phyloP scores from a whole-genome alignment of 1,284 basidiomycete species.

The Rhodotorula sp. region DNA sequence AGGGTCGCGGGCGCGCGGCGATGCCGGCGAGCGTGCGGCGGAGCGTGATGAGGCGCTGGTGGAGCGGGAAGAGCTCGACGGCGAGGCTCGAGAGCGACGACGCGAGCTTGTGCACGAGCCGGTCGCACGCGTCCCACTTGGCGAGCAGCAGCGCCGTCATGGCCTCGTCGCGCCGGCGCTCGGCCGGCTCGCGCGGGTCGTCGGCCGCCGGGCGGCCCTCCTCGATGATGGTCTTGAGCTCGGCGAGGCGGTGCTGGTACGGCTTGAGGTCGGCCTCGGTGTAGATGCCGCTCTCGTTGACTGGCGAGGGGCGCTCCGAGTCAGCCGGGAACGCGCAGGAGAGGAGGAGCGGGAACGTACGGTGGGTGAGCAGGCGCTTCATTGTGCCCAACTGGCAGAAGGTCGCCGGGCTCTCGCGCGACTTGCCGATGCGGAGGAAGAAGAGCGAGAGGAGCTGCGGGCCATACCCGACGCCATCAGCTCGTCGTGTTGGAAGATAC shows the following conservation, averaged over 20 bases:
- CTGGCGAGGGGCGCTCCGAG: not conserved
- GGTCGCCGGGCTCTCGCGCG: slow-evolving; percentile 83
- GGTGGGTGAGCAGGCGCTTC: slow-evolving; percentile 42
- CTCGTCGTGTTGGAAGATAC: slow-evolving; percentile 61
- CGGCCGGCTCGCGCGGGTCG: slow-evolving; percentile 45
- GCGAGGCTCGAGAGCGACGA: slow-evolving; percentile 83
- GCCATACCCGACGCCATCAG: slow-evolving; percentile 53
- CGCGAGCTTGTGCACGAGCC: slow-evolving; percentile 70
- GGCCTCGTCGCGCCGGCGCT: slow-evolving; percentile 63
- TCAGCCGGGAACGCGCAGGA: not conserved
- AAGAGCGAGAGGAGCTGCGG: slow-evolving; percentile 51
- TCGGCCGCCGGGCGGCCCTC: slow-evolving; percentile 60
- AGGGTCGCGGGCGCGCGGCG: slow-evolving; percentile 78
- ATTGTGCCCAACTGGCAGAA: slow-evolving; percentile 93
- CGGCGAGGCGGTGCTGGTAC: slow-evolving; percentile 74
- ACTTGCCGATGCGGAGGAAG: slow-evolving; percentile 68
- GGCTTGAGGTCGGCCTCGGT: slow-evolving; percentile 84
- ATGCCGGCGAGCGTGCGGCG: slow-evolving; percentile 86
- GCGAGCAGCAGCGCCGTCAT: slow-evolving; percentile 87
- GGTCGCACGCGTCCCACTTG: slow-evolving; percentile 87
- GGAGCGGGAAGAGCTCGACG: slow-evolving; percentile 81
- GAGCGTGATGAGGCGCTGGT: slow-evolving; percentile 83
- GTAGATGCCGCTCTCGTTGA: slow-evolving; percentile 85
- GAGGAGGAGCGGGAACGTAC: slow-evolving; percentile 2
- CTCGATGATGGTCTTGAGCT: slow-evolving; percentile 79